Conservation (phyloP, 768 basidiomycete species). For the Cyclocybe cylindracea region DNA sequence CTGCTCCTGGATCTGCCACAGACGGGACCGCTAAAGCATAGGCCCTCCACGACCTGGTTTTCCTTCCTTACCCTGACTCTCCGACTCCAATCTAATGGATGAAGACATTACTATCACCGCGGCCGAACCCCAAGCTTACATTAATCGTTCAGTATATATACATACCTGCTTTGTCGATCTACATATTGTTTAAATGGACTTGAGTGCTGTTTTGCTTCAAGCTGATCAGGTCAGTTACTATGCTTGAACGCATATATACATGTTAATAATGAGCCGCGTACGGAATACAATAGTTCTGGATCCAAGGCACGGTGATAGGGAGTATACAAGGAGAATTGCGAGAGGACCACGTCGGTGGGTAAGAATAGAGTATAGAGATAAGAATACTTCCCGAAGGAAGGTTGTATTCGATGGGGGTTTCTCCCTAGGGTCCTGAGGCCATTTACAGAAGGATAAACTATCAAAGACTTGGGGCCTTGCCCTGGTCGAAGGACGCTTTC, state of each 20-base stretch:
- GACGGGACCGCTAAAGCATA: not conserved
- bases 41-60: not conserved
- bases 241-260: not conserved
- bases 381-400: no score
- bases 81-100: not conserved
- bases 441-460: not conserved
- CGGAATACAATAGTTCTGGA: constrained; percentile 11
- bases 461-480: not conserved
- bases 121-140: not conserved
- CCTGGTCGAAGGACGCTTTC: constrained; percentile 21
- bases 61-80: not conserved
- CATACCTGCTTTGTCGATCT: not conserved
- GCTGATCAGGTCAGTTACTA: not conserved
- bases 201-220: not conserved
- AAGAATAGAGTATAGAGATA: no score
- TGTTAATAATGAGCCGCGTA: constrained; percentile 3
- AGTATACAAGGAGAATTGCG: no score
- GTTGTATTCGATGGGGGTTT: no score
- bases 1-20: not conserved
- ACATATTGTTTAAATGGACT: not conserved
- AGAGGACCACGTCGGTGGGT: not conserved
- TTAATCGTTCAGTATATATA: constrained; percentile 2
- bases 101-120: not conserved
- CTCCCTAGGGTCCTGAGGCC: no score
- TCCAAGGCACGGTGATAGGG: not conserved